Conservation (phyloP, 2,329 filamentous ascomycete species). For the Penicillium thymicola region DNA sequence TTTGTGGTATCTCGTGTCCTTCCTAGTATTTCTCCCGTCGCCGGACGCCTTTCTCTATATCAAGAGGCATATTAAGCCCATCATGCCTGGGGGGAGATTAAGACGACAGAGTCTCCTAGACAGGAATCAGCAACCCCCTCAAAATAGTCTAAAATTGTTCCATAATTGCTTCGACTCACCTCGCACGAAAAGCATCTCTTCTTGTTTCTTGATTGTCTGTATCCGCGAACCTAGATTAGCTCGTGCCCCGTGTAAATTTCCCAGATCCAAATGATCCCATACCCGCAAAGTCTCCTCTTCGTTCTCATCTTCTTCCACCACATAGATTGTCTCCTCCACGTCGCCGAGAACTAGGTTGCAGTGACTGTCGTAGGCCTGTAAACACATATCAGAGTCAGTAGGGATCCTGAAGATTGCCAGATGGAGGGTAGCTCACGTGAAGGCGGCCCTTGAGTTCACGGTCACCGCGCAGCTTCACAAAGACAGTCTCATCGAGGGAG, state of each 20-base stretch:
- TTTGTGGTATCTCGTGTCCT: conserved; percentile 19
- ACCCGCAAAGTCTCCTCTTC: conserved; percentile 73
- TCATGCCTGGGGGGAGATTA: conserved; percentile 63
- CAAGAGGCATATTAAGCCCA: conserved; percentile 12
- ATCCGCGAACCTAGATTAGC: conserved; percentile 10
- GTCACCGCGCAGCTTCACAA: conserved; percentile 94
- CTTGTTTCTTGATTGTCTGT: conserved; percentile 91
- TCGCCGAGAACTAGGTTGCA: conserved; percentile 96
- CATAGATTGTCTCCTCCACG: conserved; percentile 94
- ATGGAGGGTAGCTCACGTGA: conserved; percentile 62
- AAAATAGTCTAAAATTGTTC: neutral
- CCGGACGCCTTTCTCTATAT: conserved; percentile 19
- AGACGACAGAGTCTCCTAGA: conserved; percentile 69
- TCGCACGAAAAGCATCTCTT: conserved; percentile 97
- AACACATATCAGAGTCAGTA: conserved; percentile 14
- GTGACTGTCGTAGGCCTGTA: conserved; percentile 93
- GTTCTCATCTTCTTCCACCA: conserved; percentile 82
- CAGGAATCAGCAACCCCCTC: conserved; percentile 28
- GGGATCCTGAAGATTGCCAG: neutral
- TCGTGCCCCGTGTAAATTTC: neutral
- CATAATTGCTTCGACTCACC: conserved; percentile 53
- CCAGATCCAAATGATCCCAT: conserved; percentile 22
- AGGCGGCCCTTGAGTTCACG: conserved; percentile 91
- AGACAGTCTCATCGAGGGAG: conserved; percentile 91
- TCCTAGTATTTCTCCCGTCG: conserved; percentile 13